Percentiles rank a stretch among this genome's conserved stretches.
Evolutionary conservation across 495 filamentous ascomycete species (phyloP).

Genomic region (Hypoxylon rickii): DNA sequence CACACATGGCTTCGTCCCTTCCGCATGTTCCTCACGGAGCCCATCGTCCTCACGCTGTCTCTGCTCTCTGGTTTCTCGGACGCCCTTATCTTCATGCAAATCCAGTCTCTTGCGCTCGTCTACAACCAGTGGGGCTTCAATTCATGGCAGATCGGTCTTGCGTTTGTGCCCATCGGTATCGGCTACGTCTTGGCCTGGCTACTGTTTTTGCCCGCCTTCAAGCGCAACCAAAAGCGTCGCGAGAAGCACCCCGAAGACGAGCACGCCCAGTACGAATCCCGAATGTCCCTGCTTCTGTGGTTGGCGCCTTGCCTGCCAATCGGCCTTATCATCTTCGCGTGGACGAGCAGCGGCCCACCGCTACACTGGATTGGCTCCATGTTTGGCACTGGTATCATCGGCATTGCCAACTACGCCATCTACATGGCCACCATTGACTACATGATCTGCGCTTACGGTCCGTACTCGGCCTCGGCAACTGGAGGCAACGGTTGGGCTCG

Average conservation of each 20-base stretch:
- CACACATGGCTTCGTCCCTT: constrained; percentile 72
- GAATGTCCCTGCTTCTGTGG: constrained; percentile 62
- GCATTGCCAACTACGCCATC: constrained; percentile 71
- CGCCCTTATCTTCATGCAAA: constrained; percentile 81
- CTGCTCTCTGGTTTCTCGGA: constrained; percentile 77
- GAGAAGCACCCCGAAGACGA: constrained; percentile 59
- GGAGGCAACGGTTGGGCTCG: constrained; percentile 72
- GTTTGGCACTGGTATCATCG: constrained; percentile 64
- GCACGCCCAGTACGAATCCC: constrained; percentile 62
- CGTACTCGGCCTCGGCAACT: constrained; percentile 77
- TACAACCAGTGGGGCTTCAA: constrained; percentile 68
- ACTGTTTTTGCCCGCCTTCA: constrained; percentile 66
- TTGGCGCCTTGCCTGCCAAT: constrained; percentile 68
- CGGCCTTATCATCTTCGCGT: constrained; percentile 71
- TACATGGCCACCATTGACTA: constrained; percentile 87
- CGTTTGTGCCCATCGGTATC: constrained; percentile 66
- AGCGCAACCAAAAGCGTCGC: constrained; percentile 58
- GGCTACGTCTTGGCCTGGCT: constrained; percentile 69
- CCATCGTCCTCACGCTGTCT: constrained; percentile 73
- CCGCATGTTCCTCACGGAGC: constrained; percentile 77
- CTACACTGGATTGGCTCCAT: constrained; percentile 66
- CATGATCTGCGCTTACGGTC: constrained; percentile 81
- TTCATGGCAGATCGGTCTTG: constrained; percentile 58
- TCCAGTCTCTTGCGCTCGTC: constrained; percentile 68
- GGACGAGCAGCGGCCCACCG: constrained; percentile 65